Percentiles rank a stretch among this genome's conserved stretches.
phyloP scores from a whole-genome alignment of 2,329 filamentous ascomycete species.

The Metarhizium robertsii region DNA sequence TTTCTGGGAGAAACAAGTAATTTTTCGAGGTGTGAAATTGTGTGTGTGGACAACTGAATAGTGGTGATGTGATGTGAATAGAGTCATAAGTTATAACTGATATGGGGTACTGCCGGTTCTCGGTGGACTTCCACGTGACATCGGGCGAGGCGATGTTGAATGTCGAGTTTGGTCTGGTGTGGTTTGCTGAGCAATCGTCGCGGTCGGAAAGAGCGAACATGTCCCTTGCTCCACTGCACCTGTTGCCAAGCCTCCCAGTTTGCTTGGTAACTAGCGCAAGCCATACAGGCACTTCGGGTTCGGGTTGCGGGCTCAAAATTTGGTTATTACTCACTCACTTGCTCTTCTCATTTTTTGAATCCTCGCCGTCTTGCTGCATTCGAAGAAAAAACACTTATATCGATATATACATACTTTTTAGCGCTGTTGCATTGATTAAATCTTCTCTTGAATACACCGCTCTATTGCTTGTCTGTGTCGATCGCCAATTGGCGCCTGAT shows the following conservation, averaged over 20 bases:
- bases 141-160: background rate
- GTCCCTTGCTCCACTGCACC: background rate
- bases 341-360: background rate
- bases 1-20: too few relatives aligned
- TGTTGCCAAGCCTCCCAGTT: background rate
- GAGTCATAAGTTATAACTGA: too few relatives aligned
- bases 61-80: too few relatives aligned
- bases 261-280: background rate
- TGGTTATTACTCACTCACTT: conserved; percentile 4
- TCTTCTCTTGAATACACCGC: background rate
- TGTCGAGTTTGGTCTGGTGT: too few relatives aligned
- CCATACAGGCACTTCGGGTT: background rate
- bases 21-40: too few relatives aligned
- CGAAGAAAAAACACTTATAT: background rate
- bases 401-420: background rate
- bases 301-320: background rate
- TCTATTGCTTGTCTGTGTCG: background rate
- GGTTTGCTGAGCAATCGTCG: too few relatives aligned
- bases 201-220: background rate
- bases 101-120: too few relatives aligned
- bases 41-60: too few relatives aligned
- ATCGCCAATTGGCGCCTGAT: background rate
- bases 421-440: background rate
- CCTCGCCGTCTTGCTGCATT: background rate
- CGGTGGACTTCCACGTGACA: background rate